These are phyloP conservation scores for Clonostachys sp. DNA, from an alignment of 2,329 filamentous ascomycete species.

Conservation along the genomic window DNA sequence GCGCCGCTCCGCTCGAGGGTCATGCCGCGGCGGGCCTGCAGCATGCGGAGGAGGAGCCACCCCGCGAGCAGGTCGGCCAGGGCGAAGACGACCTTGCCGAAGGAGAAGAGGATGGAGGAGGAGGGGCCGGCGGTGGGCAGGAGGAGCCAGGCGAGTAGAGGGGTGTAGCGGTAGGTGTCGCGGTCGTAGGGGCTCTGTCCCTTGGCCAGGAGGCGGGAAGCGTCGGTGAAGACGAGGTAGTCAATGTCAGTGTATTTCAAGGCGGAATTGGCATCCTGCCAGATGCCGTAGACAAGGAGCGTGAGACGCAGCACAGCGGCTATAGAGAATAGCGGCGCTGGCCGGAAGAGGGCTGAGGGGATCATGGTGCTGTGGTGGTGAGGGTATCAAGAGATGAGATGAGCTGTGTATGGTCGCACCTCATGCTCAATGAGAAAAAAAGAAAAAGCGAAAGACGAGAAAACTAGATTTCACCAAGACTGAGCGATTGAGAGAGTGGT, in stretches of 20 bases:
- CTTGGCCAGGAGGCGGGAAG: conserved; percentile 69
- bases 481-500: too few species aligned
- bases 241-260: conserved; percentile 99
- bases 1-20: conserved; percentile 53
- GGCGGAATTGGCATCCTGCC: conserved; percentile 87
- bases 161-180: conserved; percentile 96
- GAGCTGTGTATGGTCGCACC: background rate
- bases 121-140: conserved; percentile 61
- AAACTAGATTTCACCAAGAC: background rate
- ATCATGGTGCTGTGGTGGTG: background rate
- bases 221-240: conserved; percentile 97
- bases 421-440: background rate
- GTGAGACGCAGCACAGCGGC: conserved; percentile 61
- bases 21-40: conserved; percentile 36
- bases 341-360: conserved; percentile 18
- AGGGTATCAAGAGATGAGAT: conserved; percentile 2
- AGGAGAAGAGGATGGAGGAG: conserved; percentile 62
- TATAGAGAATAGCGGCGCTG: conserved; percentile 46
- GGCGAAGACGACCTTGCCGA: conserved; percentile 85
- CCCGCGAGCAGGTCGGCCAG: conserved; percentile 79
- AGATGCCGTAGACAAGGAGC: conserved; percentile 83
- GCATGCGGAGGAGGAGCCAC: conserved; percentile 57
- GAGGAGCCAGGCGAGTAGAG: conserved; percentile 86
- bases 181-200: conserved; percentile 75
- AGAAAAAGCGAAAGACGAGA: background rate